Base-by-base conservation (phyloP, 805 yeast species). In the Debaryomyces prosopidis region DNA sequence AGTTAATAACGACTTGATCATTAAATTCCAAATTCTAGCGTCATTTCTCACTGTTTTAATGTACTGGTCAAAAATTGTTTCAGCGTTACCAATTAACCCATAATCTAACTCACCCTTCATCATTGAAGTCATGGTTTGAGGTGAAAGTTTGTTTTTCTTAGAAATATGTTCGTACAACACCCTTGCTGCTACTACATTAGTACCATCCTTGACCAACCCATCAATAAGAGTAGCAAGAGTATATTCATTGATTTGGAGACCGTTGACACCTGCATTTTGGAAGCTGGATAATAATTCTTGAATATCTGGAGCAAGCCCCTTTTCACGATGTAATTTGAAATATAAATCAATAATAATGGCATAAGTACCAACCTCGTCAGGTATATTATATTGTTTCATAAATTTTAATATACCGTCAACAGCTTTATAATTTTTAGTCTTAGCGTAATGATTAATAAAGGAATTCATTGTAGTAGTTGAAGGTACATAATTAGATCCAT, bases 331-430 rank as follows among this genome's bases (percentile, higher is more conserved):
- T 30, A 65, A 45, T 57, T 79, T 80, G 65, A 84, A 71, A 50
- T 75, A 69, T 42, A 75, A 62, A 54, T 84, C 82, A 43, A 84
- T 71, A 18, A 84, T 64, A 30, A 78, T 75, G 3, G 90, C 77
- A 62, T 80, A 80, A 2, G 91, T 84, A 14, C 81, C 81, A 38
- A 81, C 70, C 58, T 82, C 87, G 20, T 85, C 85, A 31, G 69
- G 55, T 18, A 84, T 60, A 3, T 65, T 58, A 19, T 66, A 46
- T 27, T 59, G 59, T 33, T 56, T 58, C 80, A 83, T 76, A 46
- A 68, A 66, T 28, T 72, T 47, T 20, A 69, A 66, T 35, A 85
- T 61, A 11, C 79, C 67, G n/a, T 68, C 70, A n/a, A 69, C 67
- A 3, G 84, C 84, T 39, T 69, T 69, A 26, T 67, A 71, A 47